phyloP scores from a whole-genome alignment of 805 yeast genomes.

The Ogataea ganodermae region DNA sequence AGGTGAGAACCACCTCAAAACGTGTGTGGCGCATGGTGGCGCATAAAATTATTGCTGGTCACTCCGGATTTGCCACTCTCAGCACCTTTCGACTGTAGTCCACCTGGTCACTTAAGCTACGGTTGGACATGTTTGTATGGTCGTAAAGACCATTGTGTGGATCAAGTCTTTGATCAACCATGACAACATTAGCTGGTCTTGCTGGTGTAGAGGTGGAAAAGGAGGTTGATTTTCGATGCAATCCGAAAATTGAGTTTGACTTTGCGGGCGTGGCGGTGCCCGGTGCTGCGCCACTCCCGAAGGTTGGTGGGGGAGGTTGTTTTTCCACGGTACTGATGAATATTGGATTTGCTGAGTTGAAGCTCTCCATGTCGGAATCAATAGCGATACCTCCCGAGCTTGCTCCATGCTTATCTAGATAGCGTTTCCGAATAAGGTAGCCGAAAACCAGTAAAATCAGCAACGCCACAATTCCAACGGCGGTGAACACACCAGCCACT shows the following conservation, averaged over 20 bases:
- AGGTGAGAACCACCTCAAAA: no score
- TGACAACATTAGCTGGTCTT: constrained; percentile 19
- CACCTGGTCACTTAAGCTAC: constrained; percentile 53
- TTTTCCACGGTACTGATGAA: constrained; percentile 14
- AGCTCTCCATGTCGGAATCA: constrained; percentile 27
- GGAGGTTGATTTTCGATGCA: constrained; percentile 13
- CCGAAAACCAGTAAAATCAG: constrained; percentile 45
- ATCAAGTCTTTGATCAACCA: constrained; percentile 63
- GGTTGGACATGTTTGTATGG: constrained; percentile 44
- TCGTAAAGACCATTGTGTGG: constrained; percentile 55
- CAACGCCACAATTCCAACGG: constrained; percentile 65
- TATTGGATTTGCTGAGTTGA: constrained; percentile 22
- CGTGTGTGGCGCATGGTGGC: no score
- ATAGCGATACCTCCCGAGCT: constrained; percentile 11
- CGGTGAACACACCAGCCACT: constrained; percentile 84
- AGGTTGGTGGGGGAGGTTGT: constrained; percentile 1
- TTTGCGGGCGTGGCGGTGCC: constrained; percentile 1
- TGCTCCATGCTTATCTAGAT: constrained; percentile 6
- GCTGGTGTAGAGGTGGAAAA: constrained; percentile 6
- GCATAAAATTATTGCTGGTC: not conserved
- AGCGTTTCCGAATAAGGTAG: constrained; percentile 36
- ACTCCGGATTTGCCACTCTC: constrained; percentile 49
- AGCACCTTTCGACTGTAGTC: constrained; percentile 60
- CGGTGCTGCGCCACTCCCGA: not conserved
- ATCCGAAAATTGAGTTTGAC: constrained; percentile 7